Conservation (phyloP, 202 grass and related monocot genomes). For the Dendrocalamus latiflorus region DNA sequence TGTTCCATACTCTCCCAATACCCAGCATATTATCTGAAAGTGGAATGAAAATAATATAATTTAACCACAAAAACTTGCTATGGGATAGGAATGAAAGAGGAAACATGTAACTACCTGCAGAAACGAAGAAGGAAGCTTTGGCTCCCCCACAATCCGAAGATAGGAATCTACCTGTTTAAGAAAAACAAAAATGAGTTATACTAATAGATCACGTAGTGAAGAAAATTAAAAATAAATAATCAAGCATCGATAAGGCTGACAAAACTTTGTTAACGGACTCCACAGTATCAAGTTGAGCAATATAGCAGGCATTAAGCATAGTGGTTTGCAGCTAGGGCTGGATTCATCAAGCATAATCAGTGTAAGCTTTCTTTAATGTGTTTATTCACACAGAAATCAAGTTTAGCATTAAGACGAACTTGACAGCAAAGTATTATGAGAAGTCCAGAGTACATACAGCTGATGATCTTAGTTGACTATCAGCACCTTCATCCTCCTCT, state of each 20-base stretch:
- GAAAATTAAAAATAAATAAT: background rate
- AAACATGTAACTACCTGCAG: conserved; percentile 63
- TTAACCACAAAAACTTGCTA: background rate
- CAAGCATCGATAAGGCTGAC: background rate
- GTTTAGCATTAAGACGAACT: background rate
- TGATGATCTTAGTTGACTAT: conserved; percentile 94
- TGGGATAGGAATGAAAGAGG: conserved; percentile 7
- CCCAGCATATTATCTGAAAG: conserved; percentile 96
- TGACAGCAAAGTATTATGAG: background rate
- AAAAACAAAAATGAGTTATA: conserved; percentile 20
- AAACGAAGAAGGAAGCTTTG: conserved; percentile 97
- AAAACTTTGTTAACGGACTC: background rate
- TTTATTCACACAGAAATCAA: background rate
- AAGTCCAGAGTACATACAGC: conserved; percentile 71
- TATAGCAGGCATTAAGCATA: background rate
- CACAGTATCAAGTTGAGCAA: background rate
- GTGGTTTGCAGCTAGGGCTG: background rate
- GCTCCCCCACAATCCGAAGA: conserved; percentile 83
- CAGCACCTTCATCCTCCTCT: conserved; percentile 94
- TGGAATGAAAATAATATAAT: conserved; percentile 27
- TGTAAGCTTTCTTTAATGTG: background rate
- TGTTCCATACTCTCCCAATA: conserved; percentile 96
- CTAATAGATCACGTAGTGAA: background rate
- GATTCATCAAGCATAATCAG: background rate
- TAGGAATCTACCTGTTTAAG: conserved; percentile 88